These are phyloP conservation scores for Chaetomidium leptoderma DNA, from an alignment of 495 filamentous ascomycete genomes.

Conservation along the genomic window DNA sequence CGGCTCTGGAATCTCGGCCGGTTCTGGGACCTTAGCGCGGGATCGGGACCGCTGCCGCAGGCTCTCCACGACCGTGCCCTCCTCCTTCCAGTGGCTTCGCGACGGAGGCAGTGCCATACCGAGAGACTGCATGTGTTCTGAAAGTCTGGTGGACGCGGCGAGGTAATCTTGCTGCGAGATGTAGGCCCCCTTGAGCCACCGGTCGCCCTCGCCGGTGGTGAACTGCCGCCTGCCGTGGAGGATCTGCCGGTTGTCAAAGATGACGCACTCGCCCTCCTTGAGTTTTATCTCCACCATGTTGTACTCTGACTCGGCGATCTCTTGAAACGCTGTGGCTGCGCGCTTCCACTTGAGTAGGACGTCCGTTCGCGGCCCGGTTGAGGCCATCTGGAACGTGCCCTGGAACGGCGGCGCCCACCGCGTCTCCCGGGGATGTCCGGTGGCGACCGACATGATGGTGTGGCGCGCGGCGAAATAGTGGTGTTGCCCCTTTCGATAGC, in stretches of 20 bases:
- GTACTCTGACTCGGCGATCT: conserved; percentile 41
- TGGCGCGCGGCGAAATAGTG: conserved; percentile 53
- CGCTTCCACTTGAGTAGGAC: conserved; percentile 31
- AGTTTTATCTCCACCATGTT: conserved; percentile 66
- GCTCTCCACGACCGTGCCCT: background rate
- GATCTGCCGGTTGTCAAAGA: conserved; percentile 79
- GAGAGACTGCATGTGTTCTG: background rate
- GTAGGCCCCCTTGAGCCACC: conserved; percentile 86
- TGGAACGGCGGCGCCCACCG: conserved; percentile 62
- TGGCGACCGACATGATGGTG: conserved; percentile 43
- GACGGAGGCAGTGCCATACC: background rate
- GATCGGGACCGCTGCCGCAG: background rate
- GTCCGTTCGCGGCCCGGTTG: conserved; percentile 9
- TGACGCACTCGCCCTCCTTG: conserved; percentile 71
- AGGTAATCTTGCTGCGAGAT: conserved; percentile 64
- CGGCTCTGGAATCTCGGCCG: background rate
- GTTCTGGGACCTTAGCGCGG: background rate
- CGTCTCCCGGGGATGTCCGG: conserved; percentile 34
- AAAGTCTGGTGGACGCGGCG: background rate
- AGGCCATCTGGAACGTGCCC: conserved; percentile 13
- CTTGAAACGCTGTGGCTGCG: conserved; percentile 45
- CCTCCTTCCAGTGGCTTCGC: background rate
- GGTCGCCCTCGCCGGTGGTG: conserved; percentile 52
- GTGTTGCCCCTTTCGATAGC: conserved; percentile 66
- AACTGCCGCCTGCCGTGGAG: conserved; percentile 76